A percentile compares a stretch with the other conserved stretches of the same genome.
Evolutionary conservation across 192 early-diverging fungal species (phyloP).

Genomic region (Piromyces finnis): DNA sequence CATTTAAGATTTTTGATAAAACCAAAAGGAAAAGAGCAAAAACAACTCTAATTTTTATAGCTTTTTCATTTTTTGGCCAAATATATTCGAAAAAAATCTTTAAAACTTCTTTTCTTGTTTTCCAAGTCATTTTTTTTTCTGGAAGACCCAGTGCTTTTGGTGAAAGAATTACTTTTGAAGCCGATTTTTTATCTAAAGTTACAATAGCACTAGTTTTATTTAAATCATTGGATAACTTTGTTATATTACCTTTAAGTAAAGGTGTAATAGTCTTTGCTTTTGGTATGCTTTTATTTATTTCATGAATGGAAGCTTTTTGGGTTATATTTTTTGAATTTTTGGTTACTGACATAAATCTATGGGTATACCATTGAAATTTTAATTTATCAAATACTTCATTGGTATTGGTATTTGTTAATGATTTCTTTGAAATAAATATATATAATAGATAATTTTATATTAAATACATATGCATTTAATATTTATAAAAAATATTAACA

Average conservation of each 20-base stretch:
- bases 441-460: neutral
- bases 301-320: neutral
- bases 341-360: neutral
- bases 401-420: neutral
- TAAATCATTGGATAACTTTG: neutral
- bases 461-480: too few species aligned
- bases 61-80: conserved; percentile 79
- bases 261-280: neutral
- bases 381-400: neutral
- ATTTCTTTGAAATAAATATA: neutral
- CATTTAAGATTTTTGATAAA: conserved; percentile 70
- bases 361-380: neutral
- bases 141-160: neutral
- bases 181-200: neutral
- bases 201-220: neutral
- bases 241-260: neutral
- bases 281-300: neutral
- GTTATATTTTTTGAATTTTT: neutral
- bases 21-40: conserved; percentile 65
- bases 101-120: conserved; percentile 24
- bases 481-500: too few species aligned
- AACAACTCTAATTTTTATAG: conserved; percentile 73
- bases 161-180: neutral
- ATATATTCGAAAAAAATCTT: conserved; percentile 56
- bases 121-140: neutral